These are phyloP conservation scores for Oldenlandia corymbosa DNA, from an alignment of 257 asterid species.

Conservation along the genomic window DNA sequence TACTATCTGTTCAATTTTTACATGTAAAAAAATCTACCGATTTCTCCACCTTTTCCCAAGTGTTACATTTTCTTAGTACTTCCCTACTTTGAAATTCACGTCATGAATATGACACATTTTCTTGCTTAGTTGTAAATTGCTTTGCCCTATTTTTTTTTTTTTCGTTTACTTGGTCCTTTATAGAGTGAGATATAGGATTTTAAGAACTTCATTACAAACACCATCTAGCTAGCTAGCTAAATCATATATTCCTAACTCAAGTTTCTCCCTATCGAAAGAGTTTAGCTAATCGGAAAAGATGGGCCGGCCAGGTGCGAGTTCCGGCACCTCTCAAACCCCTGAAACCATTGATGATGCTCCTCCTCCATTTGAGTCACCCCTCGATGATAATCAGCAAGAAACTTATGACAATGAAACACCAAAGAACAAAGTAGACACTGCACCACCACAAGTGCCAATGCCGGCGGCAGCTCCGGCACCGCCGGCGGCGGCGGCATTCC, in stretches of 20 bases:
- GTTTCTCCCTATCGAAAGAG: too few relatives aligned
- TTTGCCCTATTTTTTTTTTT: too few relatives aligned
- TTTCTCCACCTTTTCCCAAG: too few relatives aligned
- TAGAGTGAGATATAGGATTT: neutral
- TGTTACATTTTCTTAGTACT: too few relatives aligned
- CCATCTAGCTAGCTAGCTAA: neutral
- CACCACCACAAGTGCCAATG: neutral
- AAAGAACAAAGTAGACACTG: neutral
- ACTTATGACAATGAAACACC: slow-evolving; percentile 1
- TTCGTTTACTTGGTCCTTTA: neutral
- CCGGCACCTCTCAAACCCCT: slow-evolving; percentile 10
- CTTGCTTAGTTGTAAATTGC: too few relatives aligned
- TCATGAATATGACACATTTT: too few relatives aligned
- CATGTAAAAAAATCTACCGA: too few relatives aligned
- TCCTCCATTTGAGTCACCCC: slow-evolving; percentile 13
- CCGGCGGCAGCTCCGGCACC: neutral
- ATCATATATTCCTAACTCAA: neutral
- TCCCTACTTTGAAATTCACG: too few relatives aligned
- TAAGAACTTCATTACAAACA: neutral
- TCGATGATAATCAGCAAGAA: slow-evolving; percentile 18
- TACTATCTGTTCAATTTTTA: too few relatives aligned
- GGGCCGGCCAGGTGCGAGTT: slow-evolving; percentile 20
- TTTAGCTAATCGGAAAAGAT: neutral
- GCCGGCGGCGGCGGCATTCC: slow-evolving; percentile 2
- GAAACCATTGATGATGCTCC: slow-evolving; percentile 21